These are phyloP conservation scores for Alternaria brassicae DNA, from an alignment of 2,329 filamentous ascomycete species.

Conservation along the genomic window DNA sequence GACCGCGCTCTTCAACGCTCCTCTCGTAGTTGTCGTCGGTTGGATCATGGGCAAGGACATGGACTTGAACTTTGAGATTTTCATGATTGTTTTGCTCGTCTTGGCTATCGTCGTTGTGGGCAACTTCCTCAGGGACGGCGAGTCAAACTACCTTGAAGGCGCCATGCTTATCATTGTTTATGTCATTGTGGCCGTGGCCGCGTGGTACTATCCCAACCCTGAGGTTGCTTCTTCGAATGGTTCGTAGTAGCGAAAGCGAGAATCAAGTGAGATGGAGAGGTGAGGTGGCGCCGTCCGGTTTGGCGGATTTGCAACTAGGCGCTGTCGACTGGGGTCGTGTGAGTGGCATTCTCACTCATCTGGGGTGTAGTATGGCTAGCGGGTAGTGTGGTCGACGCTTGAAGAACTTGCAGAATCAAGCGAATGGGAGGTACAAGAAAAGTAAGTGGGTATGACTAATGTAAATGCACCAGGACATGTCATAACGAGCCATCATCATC, in stretches of 20 bases:
- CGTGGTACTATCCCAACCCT: slow-evolving; percentile 68
- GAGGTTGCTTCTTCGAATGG: slow-evolving; percentile 41
- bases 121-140: slow-evolving; percentile 85
- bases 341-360: too few species aligned
- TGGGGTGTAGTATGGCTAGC: neutral
- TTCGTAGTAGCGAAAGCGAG: neutral
- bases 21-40: slow-evolving; percentile 80
- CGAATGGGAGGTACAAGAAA: too few species aligned
- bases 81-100: slow-evolving; percentile 82
- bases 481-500: neutral
- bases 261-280: neutral
- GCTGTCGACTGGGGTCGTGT: neutral
- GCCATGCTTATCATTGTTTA: slow-evolving; percentile 77
- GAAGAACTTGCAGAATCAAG: neutral
- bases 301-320: neutral
- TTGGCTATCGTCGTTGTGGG: slow-evolving; percentile 86
- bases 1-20: slow-evolving; percentile 86
- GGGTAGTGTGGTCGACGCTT: neutral
- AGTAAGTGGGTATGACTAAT: neutral
- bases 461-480: neutral
- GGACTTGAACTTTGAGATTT: slow-evolving; percentile 85
- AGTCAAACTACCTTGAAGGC: slow-evolving; percentile 90
- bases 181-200: slow-evolving; percentile 66
- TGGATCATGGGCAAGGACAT: slow-evolving; percentile 77
- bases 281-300: neutral